phyloP scores from a whole-genome alignment of 768 basidiomycete species.

The Suillus occidentalis region DNA sequence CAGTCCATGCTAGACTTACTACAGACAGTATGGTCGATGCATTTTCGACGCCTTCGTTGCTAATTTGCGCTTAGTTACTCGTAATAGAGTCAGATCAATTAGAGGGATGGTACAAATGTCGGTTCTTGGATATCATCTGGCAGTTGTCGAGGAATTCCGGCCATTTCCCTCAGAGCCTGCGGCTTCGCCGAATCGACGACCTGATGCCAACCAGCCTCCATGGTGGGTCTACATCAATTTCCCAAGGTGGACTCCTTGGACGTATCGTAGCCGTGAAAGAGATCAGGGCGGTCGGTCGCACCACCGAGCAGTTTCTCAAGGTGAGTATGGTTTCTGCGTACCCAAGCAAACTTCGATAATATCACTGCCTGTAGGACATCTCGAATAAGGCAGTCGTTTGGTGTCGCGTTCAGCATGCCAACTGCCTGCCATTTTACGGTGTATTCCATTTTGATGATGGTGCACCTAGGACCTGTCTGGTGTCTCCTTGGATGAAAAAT shows the following conservation, averaged over 20 bases:
- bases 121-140: constrained; percentile 28
- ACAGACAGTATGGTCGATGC: constrained; percentile 17
- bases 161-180: constrained; percentile 28
- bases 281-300: constrained; percentile 21
- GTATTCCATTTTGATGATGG: constrained; percentile 16
- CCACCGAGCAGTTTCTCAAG: constrained; percentile 25
- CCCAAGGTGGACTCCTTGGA: constrained; percentile 25
- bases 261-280: constrained; percentile 34
- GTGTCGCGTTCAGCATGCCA: constrained; percentile 29
- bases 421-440: constrained; percentile 34
- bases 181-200: constrained; percentile 19
- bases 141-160: constrained; percentile 30
- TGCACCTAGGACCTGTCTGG: constrained; percentile 17
- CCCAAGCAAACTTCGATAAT: constrained; percentile 17
- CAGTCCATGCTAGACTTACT: constrained; percentile 28
- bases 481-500: constrained; percentile 29
- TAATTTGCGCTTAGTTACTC: constrained; percentile 19
- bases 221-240: constrained; percentile 36
- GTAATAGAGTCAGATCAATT: constrained; percentile 21
- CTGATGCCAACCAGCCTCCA: constrained; percentile 14
- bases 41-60: neutral
- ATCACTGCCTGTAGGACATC: constrained; percentile 24
- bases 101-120: constrained; percentile 27
- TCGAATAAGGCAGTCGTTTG: constrained; percentile 31
- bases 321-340: constrained; percentile 18